A percentile compares a stretch with the other conserved stretches of the same genome.
Conservation (phyloP, 352 stramenopile genomes). For the Phytopythium helicoides region DNA sequence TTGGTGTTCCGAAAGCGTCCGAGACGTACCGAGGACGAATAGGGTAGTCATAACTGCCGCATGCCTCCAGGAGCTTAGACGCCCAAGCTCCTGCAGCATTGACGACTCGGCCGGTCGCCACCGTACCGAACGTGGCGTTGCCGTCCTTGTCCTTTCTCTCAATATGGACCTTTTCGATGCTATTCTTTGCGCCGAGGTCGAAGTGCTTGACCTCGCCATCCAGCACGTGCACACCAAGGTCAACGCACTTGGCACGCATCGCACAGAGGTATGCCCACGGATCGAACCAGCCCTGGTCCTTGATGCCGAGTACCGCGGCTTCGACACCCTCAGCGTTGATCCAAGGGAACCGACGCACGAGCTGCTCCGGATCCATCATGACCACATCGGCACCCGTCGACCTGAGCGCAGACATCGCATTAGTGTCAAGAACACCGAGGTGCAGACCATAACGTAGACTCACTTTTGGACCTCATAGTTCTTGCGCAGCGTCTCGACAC, state of each 20-base stretch:
- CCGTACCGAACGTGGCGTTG: slow-evolving; percentile 18
- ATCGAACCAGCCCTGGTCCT: slow-evolving; percentile 84
- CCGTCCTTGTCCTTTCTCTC: slow-evolving; percentile 19
- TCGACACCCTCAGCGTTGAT: slow-evolving; percentile 64
- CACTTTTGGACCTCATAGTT: slow-evolving; percentile 63
- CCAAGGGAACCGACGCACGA: slow-evolving; percentile 73
- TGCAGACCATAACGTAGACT: slow-evolving; percentile 9
- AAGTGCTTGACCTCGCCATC: slow-evolving; percentile 71
- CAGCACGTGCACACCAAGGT: slow-evolving; percentile 71
- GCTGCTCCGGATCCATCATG: slow-evolving; percentile 45
- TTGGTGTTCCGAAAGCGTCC: no score
- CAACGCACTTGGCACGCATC: slow-evolving; percentile 69
- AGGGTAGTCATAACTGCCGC: slow-evolving; percentile 69
- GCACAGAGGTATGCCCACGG: slow-evolving; percentile 76
- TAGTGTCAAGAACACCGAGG: not conserved
- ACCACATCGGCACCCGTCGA: slow-evolving; percentile 45
- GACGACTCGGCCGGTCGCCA: slow-evolving; percentile 63
- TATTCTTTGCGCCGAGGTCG: slow-evolving; percentile 45
- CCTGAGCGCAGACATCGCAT: slow-evolving; percentile 12
- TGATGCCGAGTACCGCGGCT: slow-evolving; percentile 56
- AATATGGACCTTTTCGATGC: slow-evolving; percentile 64
- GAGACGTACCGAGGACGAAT: slow-evolving; percentile 65
- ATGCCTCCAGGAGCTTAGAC: slow-evolving; percentile 63
- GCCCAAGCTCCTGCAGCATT: slow-evolving; percentile 77
- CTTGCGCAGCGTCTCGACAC: slow-evolving; percentile 41